Evolutionary conservation across 2,329 filamentous ascomycete species (phyloP).

Genomic region (Neonectria coccinea): DNA sequence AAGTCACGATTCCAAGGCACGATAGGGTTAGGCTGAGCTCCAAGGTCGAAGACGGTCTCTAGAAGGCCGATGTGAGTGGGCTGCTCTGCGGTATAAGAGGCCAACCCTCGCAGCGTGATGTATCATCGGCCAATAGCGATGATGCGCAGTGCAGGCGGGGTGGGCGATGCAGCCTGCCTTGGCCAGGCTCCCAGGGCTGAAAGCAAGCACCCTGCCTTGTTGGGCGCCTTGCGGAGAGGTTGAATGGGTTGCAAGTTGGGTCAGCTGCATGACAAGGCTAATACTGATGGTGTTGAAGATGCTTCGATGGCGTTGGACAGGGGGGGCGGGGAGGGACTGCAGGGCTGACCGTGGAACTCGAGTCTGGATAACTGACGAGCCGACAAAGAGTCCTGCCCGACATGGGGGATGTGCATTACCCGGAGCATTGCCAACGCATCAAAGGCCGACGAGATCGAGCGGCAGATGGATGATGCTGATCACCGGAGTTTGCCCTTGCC

Average conservation of each 20-base stretch:
- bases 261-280: slow-evolving; percentile 18
- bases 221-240: slow-evolving; percentile 17
- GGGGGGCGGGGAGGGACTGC: background rate
- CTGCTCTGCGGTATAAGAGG: slow-evolving; percentile 28
- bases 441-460: slow-evolving; percentile 8
- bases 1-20: slow-evolving; percentile 20
- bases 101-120: slow-evolving; percentile 27
- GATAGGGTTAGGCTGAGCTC: slow-evolving; percentile 20
- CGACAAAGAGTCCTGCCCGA: slow-evolving; percentile 3
- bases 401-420: slow-evolving; percentile 1
- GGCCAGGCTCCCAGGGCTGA: slow-evolving; percentile 38
- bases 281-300: slow-evolving; percentile 17
- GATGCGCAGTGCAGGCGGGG: slow-evolving; percentile 20
- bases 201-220: slow-evolving; percentile 35
- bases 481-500: slow-evolving; percentile 6
- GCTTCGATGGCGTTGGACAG: background rate
- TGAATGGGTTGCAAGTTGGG: slow-evolving; percentile 30
- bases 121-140: slow-evolving; percentile 32
- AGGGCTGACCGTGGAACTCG: slow-evolving; percentile 6
- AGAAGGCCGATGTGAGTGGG: slow-evolving; percentile 13
- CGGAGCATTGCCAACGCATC: slow-evolving; percentile 17
- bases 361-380: slow-evolving; percentile 1
- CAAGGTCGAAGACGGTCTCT: slow-evolving; percentile 7
- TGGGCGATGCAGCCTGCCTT: slow-evolving; percentile 37
- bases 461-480: slow-evolving; percentile 10